Percentiles rank a stretch among this genome's conserved stretches.
phyloP scores from a whole-genome alignment of 2,329 filamentous ascomycete species.

The Torrubiellomyces zombiae region DNA sequence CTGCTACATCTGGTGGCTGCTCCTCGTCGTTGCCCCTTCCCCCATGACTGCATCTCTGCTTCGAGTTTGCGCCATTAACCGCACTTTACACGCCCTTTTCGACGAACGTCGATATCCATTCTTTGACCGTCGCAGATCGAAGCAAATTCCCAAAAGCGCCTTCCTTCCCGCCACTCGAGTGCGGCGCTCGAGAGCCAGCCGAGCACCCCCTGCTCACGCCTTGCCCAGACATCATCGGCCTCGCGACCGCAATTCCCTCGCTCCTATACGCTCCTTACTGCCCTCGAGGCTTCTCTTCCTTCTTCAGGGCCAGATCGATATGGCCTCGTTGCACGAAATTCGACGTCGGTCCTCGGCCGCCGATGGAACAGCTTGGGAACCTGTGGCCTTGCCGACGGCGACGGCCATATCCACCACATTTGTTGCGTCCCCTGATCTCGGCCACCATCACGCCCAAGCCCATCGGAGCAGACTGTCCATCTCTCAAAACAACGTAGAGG shows the following conservation, averaged over 20 bases:
- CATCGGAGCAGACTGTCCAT: slow-evolving; percentile 1
- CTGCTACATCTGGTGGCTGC: slow-evolving; percentile 7
- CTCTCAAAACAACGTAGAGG: slow-evolving; percentile 1
- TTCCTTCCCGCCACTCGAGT: slow-evolving; percentile 21
- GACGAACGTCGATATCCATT: slow-evolving; percentile 26
- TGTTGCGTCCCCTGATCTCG: slow-evolving; percentile 7
- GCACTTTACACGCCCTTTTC: slow-evolving; percentile 27
- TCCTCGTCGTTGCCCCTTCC: slow-evolving; percentile 8
- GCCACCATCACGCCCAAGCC: slow-evolving; percentile 3
- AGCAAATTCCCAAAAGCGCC: slow-evolving; percentile 25
- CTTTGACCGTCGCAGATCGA: slow-evolving; percentile 21
- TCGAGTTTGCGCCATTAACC: slow-evolving; percentile 28
- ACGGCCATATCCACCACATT: slow-evolving; percentile 10
- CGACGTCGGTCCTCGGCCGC: slow-evolving; percentile 23
- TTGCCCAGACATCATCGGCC: background rate
- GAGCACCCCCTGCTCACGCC: slow-evolving; percentile 10
- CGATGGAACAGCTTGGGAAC: slow-evolving; percentile 16
- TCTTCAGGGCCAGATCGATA: slow-evolving; percentile 12
- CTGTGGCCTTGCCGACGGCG: slow-evolving; percentile 7
- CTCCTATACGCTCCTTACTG: slow-evolving; percentile 12
- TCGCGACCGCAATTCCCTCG: slow-evolving; percentile 11
- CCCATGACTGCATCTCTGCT: slow-evolving; percentile 32
- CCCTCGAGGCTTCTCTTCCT: slow-evolving; percentile 5
- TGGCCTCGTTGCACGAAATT: slow-evolving; percentile 20
- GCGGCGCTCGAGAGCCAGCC: slow-evolving; percentile 19